phyloP scores from a whole-genome alignment of 148 eudicot species.

The Limonium bicolor region DNA sequence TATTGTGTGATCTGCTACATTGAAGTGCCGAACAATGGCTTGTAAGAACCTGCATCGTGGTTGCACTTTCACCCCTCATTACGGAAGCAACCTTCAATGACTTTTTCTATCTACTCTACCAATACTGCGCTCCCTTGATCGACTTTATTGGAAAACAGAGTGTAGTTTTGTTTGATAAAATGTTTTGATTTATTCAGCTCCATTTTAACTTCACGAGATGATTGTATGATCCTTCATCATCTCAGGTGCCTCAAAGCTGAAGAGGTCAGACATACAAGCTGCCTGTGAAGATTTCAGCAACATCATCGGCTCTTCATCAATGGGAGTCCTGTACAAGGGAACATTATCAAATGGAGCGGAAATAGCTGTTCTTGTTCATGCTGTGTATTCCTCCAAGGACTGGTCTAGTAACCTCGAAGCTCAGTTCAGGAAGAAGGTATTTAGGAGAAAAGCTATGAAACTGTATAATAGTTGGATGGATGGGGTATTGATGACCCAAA shows the following conservation, averaged over 20 bases:
- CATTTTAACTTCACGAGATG: no score
- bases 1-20: no score
- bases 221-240: background rate
- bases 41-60: no score
- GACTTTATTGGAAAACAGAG: no score
- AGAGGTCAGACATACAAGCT: conserved; percentile 57
- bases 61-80: no score
- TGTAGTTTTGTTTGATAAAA: no score
- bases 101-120: no score
- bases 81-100: no score
- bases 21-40: no score
- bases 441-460: background rate
- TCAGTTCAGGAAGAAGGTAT: conserved; percentile 70
- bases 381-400: conserved; percentile 42
- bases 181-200: no score
- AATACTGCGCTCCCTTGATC: no score
- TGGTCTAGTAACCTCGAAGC: conserved; percentile 59
- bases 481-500: background rate
- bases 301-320: conserved; percentile 50
- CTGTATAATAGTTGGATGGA: background rate
- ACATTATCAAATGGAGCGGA: conserved; percentile 76
- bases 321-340: conserved; percentile 69
- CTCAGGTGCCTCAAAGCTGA: conserved; percentile 64
- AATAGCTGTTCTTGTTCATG: conserved; percentile 55
- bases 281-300: conserved; percentile 98